These are phyloP conservation scores for Lindgomyces ingoldianus DNA, from an alignment of 495 filamentous ascomycete genomes.

Conservation along the genomic window DNA sequence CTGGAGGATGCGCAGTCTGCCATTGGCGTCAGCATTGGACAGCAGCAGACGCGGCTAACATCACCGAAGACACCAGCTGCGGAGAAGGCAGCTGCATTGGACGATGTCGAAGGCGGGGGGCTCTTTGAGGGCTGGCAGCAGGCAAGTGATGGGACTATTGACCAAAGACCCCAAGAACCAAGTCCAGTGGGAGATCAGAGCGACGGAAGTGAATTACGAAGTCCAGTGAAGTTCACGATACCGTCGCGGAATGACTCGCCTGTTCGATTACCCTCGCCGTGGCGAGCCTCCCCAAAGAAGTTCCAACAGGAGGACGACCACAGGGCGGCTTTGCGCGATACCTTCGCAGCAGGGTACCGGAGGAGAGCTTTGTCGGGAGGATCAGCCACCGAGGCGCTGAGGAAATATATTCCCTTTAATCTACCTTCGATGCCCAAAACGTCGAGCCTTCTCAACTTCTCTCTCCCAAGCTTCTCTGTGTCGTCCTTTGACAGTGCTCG, in stretches of 20 bases:
- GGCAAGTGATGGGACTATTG: slow-evolving; percentile 18
- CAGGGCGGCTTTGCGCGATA: slow-evolving; percentile 28
- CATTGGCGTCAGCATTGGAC: slow-evolving; percentile 76
- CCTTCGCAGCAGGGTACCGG: slow-evolving; percentile 39
- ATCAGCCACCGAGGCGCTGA: slow-evolving; percentile 25
- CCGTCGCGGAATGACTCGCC: slow-evolving; percentile 4
- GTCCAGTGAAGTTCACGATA: background rate
- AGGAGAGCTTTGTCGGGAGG: slow-evolving; percentile 29
- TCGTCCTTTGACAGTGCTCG: slow-evolving; percentile 24
- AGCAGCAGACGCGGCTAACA: slow-evolving; percentile 68
- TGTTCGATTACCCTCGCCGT: slow-evolving; percentile 51
- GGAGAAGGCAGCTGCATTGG: slow-evolving; percentile 72
- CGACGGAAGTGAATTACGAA: slow-evolving; percentile 6
- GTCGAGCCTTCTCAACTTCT: slow-evolving; percentile 28
- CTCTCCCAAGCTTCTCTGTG: slow-evolving; percentile 30
- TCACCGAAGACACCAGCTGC: slow-evolving; percentile 70
- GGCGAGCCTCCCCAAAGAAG: slow-evolving; percentile 53
- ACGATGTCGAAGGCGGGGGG: slow-evolving; percentile 53
- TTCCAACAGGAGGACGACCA: slow-evolving; percentile 24
- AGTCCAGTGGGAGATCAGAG: background rate
- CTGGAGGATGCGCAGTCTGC: slow-evolving; percentile 62
- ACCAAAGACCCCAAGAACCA: slow-evolving; percentile 7
- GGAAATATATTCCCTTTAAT: slow-evolving; percentile 36
- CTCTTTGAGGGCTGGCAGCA: slow-evolving; percentile 30
- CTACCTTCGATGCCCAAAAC: slow-evolving; percentile 34